phyloP scores from a whole-genome alignment of 192 early-diverging fungal genomes.

The Coemansia sp. region DNA sequence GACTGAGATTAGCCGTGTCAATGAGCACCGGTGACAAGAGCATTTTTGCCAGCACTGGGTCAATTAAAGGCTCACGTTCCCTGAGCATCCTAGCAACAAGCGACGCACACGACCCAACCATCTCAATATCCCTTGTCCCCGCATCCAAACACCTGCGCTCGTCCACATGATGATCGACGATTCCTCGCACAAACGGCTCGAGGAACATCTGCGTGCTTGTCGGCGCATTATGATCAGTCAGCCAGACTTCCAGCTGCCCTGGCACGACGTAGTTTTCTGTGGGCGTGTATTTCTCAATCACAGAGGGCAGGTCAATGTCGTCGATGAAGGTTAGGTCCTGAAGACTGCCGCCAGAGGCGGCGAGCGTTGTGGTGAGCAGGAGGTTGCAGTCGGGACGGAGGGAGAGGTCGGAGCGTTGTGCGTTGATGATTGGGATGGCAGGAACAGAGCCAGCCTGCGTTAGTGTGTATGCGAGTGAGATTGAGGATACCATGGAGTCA shows the following conservation, averaged over 20 bases:
- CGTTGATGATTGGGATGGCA: slow-evolving; percentile 42
- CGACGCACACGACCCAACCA: slow-evolving; percentile 42
- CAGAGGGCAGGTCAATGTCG: slow-evolving; percentile 18
- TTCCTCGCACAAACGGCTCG: slow-evolving; percentile 35
- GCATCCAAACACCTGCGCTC: slow-evolving; percentile 25
- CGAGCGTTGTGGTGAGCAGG: slow-evolving; percentile 14
- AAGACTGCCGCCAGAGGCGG: slow-evolving; percentile 3
- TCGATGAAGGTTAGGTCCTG: slow-evolving; percentile 37
- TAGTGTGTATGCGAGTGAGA: slow-evolving; percentile 40
- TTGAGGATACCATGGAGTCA: slow-evolving; percentile 50
- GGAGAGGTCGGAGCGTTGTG: slow-evolving; percentile 23
- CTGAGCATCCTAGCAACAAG: slow-evolving; percentile 21
- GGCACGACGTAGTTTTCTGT: background rate
- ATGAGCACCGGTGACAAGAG: slow-evolving; percentile 36
- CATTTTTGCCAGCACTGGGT: slow-evolving; percentile 27
- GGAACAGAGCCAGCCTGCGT: background rate
- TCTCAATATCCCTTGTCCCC: slow-evolving; percentile 19
- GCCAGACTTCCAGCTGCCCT: slow-evolving; percentile 19
- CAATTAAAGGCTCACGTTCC: background rate
- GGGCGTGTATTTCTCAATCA: background rate
- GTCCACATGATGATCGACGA: slow-evolving; percentile 51
- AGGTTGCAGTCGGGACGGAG: slow-evolving; percentile 39
- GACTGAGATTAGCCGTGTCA: slow-evolving; percentile 32
- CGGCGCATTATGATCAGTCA: slow-evolving; percentile 49
- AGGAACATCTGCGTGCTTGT: slow-evolving; percentile 24